Percentiles rank a stretch among this genome's conserved stretches.
Conservation (phyloP, 495 filamentous ascomycete species). For the Bryoglossum gracile region DNA sequence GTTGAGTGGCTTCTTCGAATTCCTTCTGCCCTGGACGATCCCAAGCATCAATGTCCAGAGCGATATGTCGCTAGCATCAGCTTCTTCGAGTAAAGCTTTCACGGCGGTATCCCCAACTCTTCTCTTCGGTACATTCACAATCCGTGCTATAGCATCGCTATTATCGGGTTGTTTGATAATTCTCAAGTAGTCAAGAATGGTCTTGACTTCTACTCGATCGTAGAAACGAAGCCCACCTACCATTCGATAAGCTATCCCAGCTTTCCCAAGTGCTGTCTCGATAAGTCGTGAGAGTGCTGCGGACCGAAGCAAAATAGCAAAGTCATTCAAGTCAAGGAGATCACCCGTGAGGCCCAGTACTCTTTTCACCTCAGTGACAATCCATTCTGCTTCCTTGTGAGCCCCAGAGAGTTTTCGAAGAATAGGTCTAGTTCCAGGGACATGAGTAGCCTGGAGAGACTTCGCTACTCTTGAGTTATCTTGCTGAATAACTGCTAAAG, state of each 20-base stretch:
- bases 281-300: constrained; percentile 77
- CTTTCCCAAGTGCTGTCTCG: constrained; percentile 75
- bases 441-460: constrained; percentile 71
- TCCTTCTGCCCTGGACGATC: constrained; percentile 62
- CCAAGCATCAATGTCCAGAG: constrained; percentile 70
- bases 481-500: constrained; percentile 86
- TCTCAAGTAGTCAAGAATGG: constrained; percentile 80
- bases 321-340: constrained; percentile 66
- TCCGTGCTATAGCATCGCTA: constrained; percentile 77
- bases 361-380: constrained; percentile 77
- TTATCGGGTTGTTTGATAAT: constrained; percentile 80
- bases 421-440: constrained; percentile 73
- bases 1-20: constrained; percentile 58
- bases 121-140: constrained; percentile 79
- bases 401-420: constrained; percentile 71
- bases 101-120: constrained; percentile 79
- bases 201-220: constrained; percentile 85
- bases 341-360: constrained; percentile 61
- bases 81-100: constrained; percentile 62
- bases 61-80: constrained; percentile 57
- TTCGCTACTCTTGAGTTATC: constrained; percentile 75
- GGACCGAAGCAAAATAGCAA: constrained; percentile 81
- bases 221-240: constrained; percentile 84
- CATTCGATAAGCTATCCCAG: constrained; percentile 89
- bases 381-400: constrained; percentile 75